A percentile compares a stretch with the other conserved stretches of the same genome.
These are phyloP conservation scores for Penicillium vulpinum DNA, from an alignment of 2,329 filamentous ascomycete species.

Conservation along the genomic window DNA sequence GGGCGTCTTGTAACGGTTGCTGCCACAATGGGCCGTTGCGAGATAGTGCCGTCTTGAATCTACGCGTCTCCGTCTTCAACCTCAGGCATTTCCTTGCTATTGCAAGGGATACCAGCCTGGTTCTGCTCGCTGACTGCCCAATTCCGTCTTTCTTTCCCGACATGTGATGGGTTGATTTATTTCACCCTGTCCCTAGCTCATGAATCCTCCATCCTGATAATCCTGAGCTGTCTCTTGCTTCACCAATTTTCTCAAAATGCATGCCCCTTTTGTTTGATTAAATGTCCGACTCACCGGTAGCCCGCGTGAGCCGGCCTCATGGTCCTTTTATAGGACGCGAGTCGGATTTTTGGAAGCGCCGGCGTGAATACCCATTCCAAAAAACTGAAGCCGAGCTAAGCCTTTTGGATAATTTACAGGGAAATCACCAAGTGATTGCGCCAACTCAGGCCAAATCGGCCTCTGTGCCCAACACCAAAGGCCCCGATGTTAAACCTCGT, in stretches of 20 bases:
- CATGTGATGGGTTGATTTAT: conserved; percentile 13
- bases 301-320: conserved; percentile 16
- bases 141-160: background rate
- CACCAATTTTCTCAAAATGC: background rate
- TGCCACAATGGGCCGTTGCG: background rate
- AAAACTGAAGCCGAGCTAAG: conserved; percentile 39
- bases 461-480: conserved; percentile 41
- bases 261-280: background rate
- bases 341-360: conserved; percentile 9
- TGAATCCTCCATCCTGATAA: background rate
- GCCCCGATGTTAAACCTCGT: conserved; percentile 70
- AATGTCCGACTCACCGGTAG: conserved; percentile 6
- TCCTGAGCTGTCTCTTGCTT: background rate
- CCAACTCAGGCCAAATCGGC: conserved; percentile 29
- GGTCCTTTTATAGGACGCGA: conserved; percentile 20
- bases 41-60: background rate
- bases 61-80: conserved; percentile 1
- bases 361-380: conserved; percentile 5
- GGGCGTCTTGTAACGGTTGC: background rate
- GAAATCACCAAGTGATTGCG: conserved; percentile 26
- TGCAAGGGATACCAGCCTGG: background rate
- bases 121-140: conserved; percentile 7
- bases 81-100: background rate
- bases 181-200: background rate
- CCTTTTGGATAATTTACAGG: conserved; percentile 38